Conservation (phyloP, 192 early-diverging fungal genomes). For the Entomortierella parvispora region DNA sequence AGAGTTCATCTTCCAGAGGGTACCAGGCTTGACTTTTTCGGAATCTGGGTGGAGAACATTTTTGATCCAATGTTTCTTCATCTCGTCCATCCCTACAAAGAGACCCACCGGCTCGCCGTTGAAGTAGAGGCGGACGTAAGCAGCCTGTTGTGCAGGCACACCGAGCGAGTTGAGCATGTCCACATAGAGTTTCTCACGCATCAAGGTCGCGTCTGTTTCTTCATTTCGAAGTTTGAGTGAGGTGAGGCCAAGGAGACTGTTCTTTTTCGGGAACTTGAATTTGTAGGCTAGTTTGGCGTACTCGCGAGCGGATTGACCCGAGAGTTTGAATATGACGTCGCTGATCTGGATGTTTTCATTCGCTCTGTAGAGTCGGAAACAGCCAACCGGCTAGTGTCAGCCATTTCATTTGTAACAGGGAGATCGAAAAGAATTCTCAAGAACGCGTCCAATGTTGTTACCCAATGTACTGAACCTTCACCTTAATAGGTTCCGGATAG, state of each 20-base stretch:
- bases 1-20: conserved; percentile 47
- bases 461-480: conserved; percentile 28
- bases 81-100: conserved; percentile 52
- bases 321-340: conserved; percentile 41
- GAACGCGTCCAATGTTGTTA: too few relatives aligned
- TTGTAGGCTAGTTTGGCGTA: conserved; percentile 56
- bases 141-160: conserved; percentile 38
- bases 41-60: conserved; percentile 35
- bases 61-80: conserved; percentile 33
- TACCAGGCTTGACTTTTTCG: conserved; percentile 26
- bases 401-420: too few relatives aligned
- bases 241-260: conserved; percentile 36
- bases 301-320: conserved; percentile 40
- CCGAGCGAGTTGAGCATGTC: conserved; percentile 54
- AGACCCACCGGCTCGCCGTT: conserved; percentile 52
- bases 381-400: too few relatives aligned
- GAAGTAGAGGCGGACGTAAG: conserved; percentile 48
- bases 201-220: conserved; percentile 53
- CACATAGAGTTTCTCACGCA: conserved; percentile 57
- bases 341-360: conserved; percentile 33
- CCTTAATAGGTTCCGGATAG: conserved; percentile 18
- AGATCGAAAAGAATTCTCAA: too few relatives aligned
- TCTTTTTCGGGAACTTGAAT: conserved; percentile 46
- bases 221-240: conserved; percentile 51
- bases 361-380: conserved; percentile 27